Conservation (phyloP, 2,329 filamentous ascomycete species). For the Exutisphaerella laricina region DNA sequence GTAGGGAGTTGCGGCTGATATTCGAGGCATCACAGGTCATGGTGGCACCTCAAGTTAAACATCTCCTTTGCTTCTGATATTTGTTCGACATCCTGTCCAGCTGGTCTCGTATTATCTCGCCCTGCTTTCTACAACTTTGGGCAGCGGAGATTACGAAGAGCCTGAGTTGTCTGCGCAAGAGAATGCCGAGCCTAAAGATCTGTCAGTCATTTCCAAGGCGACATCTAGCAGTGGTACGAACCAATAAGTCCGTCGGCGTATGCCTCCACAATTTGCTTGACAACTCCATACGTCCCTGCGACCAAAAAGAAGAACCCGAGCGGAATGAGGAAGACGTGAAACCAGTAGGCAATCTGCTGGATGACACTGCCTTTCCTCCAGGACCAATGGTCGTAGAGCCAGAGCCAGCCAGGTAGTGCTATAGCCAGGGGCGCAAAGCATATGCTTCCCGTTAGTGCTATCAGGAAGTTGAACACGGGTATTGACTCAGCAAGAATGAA, state of each 20-base stretch:
- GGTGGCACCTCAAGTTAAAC: too few relatives aligned
- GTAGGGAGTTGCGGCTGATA: too few relatives aligned
- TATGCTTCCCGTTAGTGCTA: constrained; percentile 46
- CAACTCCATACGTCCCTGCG: constrained; percentile 47
- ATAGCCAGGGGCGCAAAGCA: constrained; percentile 50
- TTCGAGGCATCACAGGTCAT: too few relatives aligned
- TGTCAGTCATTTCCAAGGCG: neutral
- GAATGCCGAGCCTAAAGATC: constrained; percentile 36
- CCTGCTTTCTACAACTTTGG: too few relatives aligned
- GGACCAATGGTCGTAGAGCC: constrained; percentile 46
- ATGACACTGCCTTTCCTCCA: constrained; percentile 36
- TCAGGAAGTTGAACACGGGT: constrained; percentile 51
- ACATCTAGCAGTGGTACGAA: constrained; percentile 4
- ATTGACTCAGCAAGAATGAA: constrained; percentile 51
- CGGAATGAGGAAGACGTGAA: constrained; percentile 41
- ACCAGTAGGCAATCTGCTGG: constrained; percentile 36
- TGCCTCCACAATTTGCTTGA: constrained; percentile 48
- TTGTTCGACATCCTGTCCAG: too few relatives aligned
- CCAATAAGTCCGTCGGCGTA: constrained; percentile 46
- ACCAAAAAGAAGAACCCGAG: constrained; percentile 46
- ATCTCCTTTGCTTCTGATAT: too few relatives aligned
- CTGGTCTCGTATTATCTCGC: too few relatives aligned
- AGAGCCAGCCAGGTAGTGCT: constrained; percentile 46
- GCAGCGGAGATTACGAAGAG: constrained; percentile 16
- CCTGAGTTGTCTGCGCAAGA: constrained; percentile 46